Percentiles rank a stretch among this genome's conserved stretches.
Conservation (phyloP, 306 rosid genomes). For the Acacia acuminata region DNA sequence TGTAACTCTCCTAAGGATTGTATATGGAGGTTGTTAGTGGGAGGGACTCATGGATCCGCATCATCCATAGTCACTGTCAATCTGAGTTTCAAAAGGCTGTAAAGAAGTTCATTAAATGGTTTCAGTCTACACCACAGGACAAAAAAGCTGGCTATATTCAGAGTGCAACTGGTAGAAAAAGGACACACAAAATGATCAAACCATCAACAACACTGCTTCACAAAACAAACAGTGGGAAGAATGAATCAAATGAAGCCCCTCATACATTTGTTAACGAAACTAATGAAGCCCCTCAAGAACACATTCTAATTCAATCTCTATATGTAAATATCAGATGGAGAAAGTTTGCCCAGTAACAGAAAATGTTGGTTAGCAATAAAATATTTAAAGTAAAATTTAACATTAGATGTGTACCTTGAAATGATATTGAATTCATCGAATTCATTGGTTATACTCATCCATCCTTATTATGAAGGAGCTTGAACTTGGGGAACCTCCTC, state of each 20-base stretch:
- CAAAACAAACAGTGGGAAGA: neutral
- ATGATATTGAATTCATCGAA: slow-evolving; percentile 38
- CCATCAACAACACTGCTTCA: neutral
- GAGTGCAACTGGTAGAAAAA: neutral
- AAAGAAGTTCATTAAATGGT: neutral
- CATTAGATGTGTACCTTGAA: slow-evolving; percentile 39
- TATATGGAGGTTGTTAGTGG: neutral
- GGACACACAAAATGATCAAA: neutral
- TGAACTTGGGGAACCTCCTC: slow-evolving; percentile 81
- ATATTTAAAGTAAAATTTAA: neutral
- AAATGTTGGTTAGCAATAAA: neutral
- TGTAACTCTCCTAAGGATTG: neutral
- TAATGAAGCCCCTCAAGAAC: neutral
- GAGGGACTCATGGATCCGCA: too few relatives aligned
- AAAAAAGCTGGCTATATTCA: neutral
- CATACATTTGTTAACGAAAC: too few relatives aligned
- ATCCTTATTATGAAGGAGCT: slow-evolving; percentile 86
- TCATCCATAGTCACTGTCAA: slow-evolving; percentile 4
- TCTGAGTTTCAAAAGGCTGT: slow-evolving; percentile 16
- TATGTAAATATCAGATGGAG: slow-evolving; percentile 2
- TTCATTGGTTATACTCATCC: slow-evolving; percentile 89
- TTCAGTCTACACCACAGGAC: neutral
- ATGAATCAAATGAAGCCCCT: neutral
- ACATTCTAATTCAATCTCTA: neutral
- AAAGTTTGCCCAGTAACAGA: neutral